Conservation (phyloP, 768 basidiomycete genomes). For the Boletus rubescentipes region DNA sequence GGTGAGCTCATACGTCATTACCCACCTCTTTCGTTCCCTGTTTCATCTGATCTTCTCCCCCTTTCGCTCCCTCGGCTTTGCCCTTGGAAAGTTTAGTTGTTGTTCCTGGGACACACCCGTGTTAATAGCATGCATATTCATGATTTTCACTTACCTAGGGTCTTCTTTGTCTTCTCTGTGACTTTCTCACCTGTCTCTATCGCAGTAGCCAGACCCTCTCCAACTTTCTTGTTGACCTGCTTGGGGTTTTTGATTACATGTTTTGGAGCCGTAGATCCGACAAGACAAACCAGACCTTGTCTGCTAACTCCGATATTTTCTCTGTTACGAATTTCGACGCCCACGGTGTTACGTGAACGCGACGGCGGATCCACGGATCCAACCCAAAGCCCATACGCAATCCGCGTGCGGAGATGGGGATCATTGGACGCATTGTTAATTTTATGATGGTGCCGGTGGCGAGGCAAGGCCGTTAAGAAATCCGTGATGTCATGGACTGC, state of each 20-base stretch:
- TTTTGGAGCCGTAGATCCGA: not conserved
- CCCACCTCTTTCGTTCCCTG: slow-evolving; percentile 15
- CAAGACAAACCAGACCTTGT: slow-evolving; percentile 30
- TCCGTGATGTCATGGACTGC: slow-evolving; percentile 11
- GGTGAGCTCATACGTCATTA: not conserved
- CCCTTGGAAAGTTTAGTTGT: slow-evolving; percentile 2
- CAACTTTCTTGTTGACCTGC: slow-evolving; percentile 43
- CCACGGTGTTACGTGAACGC: slow-evolving; percentile 32
- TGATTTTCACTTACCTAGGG: slow-evolving; percentile 27
- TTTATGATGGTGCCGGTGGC: no score
- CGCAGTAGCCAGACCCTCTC: slow-evolving; percentile 38
- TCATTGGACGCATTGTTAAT: slow-evolving; percentile 1
- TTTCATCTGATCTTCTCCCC: slow-evolving; percentile 1
- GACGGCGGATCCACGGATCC: slow-evolving; percentile 13
- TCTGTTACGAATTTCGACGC: slow-evolving; percentile 38
- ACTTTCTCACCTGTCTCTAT: slow-evolving; percentile 44
- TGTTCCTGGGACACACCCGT: not conserved
- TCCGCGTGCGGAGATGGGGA: not conserved
- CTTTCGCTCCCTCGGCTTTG: slow-evolving; percentile 1
- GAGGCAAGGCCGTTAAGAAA: not conserved
- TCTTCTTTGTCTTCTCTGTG: slow-evolving; percentile 38
- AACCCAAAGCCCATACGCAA: not conserved
- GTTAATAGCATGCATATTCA: not conserved
- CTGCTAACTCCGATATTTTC: slow-evolving; percentile 38
- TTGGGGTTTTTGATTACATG: not conserved